phyloP scores from a whole-genome alignment of 202 grass and related monocot species.

The Musa balbisiana region DNA sequence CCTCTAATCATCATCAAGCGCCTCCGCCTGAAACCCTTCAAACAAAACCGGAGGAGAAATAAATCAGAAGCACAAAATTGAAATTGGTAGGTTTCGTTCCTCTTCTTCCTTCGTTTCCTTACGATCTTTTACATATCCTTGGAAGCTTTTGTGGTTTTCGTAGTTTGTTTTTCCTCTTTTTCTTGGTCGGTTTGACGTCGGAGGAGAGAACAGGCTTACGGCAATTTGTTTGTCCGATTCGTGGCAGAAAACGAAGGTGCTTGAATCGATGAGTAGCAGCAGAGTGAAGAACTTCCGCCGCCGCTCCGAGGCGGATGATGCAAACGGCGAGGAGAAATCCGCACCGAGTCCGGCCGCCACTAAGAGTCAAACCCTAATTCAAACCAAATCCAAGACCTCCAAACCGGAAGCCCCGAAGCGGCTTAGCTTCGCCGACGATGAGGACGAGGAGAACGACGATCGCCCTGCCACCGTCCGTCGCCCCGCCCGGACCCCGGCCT shows the following conservation, averaged over 20 bases:
- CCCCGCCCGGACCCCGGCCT: slow-evolving; percentile 24
- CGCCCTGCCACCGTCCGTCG: slow-evolving; percentile 30
- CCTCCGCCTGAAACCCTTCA: no score
- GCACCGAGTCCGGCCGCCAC: slow-evolving; percentile 17
- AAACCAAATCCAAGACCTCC: slow-evolving; percentile 42
- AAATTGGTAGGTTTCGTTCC: no score
- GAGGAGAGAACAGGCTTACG: not conserved
- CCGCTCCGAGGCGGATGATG: slow-evolving; percentile 33
- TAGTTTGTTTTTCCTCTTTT: not conserved
- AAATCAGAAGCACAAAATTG: no score
- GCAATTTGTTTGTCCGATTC: not conserved
- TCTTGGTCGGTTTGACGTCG: not conserved
- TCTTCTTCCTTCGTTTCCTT: no score
- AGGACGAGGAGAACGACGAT: slow-evolving; percentile 60
- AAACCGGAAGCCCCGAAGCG: slow-evolving; percentile 44
- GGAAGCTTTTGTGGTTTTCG: not conserved
- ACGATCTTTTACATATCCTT: no score
- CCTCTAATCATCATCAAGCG: no score
- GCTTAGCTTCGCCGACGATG: slow-evolving; percentile 94
- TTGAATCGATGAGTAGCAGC: slow-evolving; percentile 36
- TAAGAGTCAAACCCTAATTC: slow-evolving; percentile 25
- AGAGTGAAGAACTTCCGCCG: slow-evolving; percentile 51
- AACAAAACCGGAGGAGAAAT: no score
- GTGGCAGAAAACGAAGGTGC: not conserved
- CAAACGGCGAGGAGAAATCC: slow-evolving; percentile 29